phyloP scores from a whole-genome alignment of 2,329 filamentous ascomycete species.

The Colletotrichum spinosum region DNA sequence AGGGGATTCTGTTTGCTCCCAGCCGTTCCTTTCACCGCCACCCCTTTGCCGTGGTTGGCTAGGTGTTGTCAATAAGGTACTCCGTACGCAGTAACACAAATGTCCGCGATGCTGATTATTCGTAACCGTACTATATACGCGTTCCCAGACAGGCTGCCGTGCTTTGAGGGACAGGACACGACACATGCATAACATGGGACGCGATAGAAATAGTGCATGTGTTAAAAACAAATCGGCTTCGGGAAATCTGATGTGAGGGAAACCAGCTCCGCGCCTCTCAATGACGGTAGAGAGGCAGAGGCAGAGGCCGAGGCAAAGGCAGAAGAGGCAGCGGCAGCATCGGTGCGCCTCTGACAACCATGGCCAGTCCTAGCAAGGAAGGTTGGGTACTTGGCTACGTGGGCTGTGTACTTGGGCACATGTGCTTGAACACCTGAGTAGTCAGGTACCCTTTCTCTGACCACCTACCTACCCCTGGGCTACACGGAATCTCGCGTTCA shows the following conservation, averaged over 20 bases:
- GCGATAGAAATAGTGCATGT: conserved; percentile 12
- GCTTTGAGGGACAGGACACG: background rate
- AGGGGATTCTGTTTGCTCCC: conserved; percentile 24
- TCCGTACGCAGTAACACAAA: background rate
- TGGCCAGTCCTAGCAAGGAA: background rate
- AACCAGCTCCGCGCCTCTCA: no score
- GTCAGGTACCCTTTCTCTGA: no score
- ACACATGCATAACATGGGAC: background rate
- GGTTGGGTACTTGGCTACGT: no score
- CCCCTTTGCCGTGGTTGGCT: conserved; percentile 14
- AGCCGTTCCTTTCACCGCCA: conserved; percentile 18
- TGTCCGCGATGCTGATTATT: background rate
- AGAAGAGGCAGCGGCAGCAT: conserved; percentile 21
- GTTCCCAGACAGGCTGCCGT: no score
- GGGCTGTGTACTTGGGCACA: no score
- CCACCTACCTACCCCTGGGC: no score
- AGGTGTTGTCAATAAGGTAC: conserved; percentile 4
- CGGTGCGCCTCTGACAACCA: conserved; percentile 9
- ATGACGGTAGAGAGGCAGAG: no score
- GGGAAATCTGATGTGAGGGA: background rate
- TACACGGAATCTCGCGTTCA: no score
- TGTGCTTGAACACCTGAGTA: no score
- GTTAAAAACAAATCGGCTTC: background rate
- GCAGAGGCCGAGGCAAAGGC: background rate
- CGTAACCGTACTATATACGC: background rate